phyloP scores from a whole-genome alignment of 1,284 basidiomycete species.

The Pseudozyma thailandica region DNA sequence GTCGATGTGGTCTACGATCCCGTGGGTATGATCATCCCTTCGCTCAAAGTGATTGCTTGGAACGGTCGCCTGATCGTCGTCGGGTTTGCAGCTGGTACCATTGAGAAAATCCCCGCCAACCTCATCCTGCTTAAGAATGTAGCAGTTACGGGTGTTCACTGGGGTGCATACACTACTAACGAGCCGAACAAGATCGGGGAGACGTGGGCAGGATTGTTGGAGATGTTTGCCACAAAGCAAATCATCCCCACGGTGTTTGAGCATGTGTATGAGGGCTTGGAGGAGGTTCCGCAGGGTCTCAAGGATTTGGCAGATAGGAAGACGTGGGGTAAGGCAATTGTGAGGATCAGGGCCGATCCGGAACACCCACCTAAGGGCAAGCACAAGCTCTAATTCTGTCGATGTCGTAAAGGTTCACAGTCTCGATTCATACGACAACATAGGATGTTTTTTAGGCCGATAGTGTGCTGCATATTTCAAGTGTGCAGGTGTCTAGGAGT shows the following conservation, averaged over 20 bases:
- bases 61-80: conserved; percentile 90
- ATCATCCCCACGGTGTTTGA: conserved; percentile 80
- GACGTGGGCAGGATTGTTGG: conserved; percentile 81
- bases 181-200: conserved; percentile 76
- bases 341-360: conserved; percentile 71
- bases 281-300: conserved; percentile 73
- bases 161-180: conserved; percentile 67
- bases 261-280: conserved; percentile 78
- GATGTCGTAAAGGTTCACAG: too few species aligned
- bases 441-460: too few species aligned
- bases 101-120: conserved; percentile 73
- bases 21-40: conserved; percentile 60
- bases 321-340: conserved; percentile 92
- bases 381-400: conserved; percentile 38
- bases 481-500: too few species aligned
- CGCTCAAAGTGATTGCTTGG: conserved; percentile 77
- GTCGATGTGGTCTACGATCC: conserved; percentile 73
- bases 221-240: conserved; percentile 77
- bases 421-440: too few species aligned
- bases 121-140: conserved; percentile 90
- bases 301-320: conserved; percentile 76
- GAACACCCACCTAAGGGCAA: conserved; percentile 50
- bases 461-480: too few species aligned
- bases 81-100: conserved; percentile 71
- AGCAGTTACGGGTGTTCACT: conserved; percentile 58